Evolutionary conservation across 495 filamentous ascomycete species (phyloP), one percentile per base, ranked within the genome.

Genomic region (Chaetomium cochliodes): DNA sequence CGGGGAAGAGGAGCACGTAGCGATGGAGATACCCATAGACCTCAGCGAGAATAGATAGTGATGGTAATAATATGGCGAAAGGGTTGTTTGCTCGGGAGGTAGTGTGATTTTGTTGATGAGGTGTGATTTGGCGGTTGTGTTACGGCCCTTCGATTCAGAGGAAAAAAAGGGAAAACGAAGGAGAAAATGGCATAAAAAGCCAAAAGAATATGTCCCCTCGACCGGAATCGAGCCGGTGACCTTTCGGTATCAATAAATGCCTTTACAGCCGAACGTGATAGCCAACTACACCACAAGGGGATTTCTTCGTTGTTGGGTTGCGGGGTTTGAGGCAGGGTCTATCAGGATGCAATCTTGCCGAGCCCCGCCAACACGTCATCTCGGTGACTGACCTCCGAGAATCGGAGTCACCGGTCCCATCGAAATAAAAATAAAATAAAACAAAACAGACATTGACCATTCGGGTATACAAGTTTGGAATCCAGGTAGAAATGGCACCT

Each of bases 221-320:
- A 70, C 68, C 68, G 67, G 65, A 67, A 67, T 67, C 65, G 65
- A 67, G 65, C 65, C 65, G 65, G 65, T 67, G 65, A 67, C 65
- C 68, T 70, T 70, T 70, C 68, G 68, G 64, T 70, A 67, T 70
- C 60, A 60, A 64, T 62, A 61, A 65, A 61, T 50, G 16, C 68
- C 39, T 63, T 70, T 70, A 67, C 68, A 70, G 68, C 65, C 65
- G 68, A 70, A 70, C 68, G 68, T 70, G 68, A 70, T 70, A 70
- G 65, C 68, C 68, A 70, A 70, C 68, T 70, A 67, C 68, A 70
- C 68, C 68, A 70, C 68, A 70, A 67, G 65, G 68, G 64, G 68
- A 58, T 67, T 56, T 58, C 18, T 58, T 59, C 23, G 39, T 62
- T 47, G 44, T 47, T 37, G 54, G 15, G 20, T 52, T 25, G 22